Conservation (phyloP, 208 protist species). For the Polymyxa betae region DNA sequence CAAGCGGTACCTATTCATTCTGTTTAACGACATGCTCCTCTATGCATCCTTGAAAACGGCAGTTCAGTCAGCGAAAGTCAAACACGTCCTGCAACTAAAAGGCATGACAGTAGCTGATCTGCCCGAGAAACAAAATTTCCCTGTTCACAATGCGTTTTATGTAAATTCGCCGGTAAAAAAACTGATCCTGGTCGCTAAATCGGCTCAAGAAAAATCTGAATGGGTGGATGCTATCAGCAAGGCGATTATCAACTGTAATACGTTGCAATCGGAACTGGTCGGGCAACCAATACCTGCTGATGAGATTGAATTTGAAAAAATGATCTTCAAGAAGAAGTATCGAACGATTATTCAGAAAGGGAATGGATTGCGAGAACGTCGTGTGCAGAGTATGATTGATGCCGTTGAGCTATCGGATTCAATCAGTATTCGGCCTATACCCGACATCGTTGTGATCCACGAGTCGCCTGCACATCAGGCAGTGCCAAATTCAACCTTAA, state of each 20-base stretch:
- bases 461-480: no score
- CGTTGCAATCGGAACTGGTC: not conserved
- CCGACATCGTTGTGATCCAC: not conserved
- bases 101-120: conserved; percentile 31
- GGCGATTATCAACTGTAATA: conserved; percentile 22
- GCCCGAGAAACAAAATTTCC: not conserved
- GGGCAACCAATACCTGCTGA: conserved; percentile 36
- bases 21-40: conserved; percentile 49
- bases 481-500: no score
- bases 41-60: not conserved
- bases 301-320: conserved; percentile 52
- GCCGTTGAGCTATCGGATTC: not conserved
- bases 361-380: not conserved
- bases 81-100: conserved; percentile 33
- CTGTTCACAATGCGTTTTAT: conserved; percentile 44
- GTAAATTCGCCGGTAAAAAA: not conserved
- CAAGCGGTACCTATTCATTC: conserved; percentile 50
- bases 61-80: not conserved
- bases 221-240: not conserved
- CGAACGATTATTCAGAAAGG: not conserved
- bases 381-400: conserved; percentile 27
- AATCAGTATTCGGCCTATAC: conserved; percentile 45
- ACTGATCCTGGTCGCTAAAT: not conserved
- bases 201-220: not conserved
- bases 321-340: conserved; percentile 52